phyloP scores from a whole-genome alignment of 2,329 filamentous ascomycete genomes.

The Calcarisporium arbuscula region DNA sequence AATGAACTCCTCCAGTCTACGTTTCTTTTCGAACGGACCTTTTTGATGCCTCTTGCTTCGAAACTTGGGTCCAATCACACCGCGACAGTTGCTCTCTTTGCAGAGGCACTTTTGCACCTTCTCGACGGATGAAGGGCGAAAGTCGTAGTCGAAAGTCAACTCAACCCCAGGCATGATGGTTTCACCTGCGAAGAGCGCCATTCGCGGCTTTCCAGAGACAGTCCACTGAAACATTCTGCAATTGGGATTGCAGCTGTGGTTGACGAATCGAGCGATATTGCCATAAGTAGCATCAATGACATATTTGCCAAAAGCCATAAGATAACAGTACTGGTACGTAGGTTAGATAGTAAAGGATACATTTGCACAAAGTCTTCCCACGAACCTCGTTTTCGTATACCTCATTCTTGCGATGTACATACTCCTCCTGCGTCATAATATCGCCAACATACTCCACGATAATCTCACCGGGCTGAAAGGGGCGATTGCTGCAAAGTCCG shows the following conservation, averaged over 20 bases:
- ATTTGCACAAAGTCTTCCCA: slow-evolving; percentile 7
- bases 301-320: slow-evolving; percentile 98
- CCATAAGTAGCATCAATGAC: slow-evolving; percentile 96
- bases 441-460: slow-evolving; percentile 98
- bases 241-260: slow-evolving; percentile 94
- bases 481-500: slow-evolving; percentile 84
- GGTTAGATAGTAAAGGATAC: not conserved
- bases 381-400: slow-evolving; percentile 88
- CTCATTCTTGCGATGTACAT: slow-evolving; percentile 87
- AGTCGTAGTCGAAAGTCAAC: slow-evolving; percentile 86
- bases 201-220: slow-evolving; percentile 85
- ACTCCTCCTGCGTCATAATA: slow-evolving; percentile 92
- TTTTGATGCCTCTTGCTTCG: slow-evolving; percentile 37
- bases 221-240: slow-evolving; percentile 98
- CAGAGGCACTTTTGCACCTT: slow-evolving; percentile 63
- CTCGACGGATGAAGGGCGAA: slow-evolving; percentile 62
- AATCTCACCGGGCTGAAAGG: slow-evolving; percentile 83
- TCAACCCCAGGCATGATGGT: slow-evolving; percentile 93
- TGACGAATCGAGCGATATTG: slow-evolving; percentile 94
- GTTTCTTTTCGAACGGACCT: slow-evolving; percentile 42
- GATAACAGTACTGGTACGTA: slow-evolving; percentile 73
- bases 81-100: slow-evolving; percentile 57
- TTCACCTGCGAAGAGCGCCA: slow-evolving; percentile 93
- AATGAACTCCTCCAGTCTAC: slow-evolving; percentile 49
- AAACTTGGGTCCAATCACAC: slow-evolving; percentile 56